These are phyloP conservation scores for Escallonia herrerae DNA, from an alignment of 129 eudicot species.

Conservation along the genomic window DNA sequence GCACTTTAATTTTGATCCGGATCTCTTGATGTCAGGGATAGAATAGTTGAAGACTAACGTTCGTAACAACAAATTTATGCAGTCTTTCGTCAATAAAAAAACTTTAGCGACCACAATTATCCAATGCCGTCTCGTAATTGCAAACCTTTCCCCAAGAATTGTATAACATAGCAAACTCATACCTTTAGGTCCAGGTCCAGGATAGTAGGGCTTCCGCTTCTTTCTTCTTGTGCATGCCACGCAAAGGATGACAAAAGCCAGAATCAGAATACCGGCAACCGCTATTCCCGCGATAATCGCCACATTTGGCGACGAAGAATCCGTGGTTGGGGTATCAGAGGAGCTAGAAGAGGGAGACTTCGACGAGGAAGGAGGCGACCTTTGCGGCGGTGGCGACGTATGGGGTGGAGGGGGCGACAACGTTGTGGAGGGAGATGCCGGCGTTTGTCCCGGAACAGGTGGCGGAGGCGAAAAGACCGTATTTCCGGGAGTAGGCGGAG, in stretches of 20 bases:
- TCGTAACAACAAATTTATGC: no score
- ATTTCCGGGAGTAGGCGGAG: conserved; percentile 13
- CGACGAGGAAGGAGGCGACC: conserved; percentile 24
- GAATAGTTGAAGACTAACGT: no score
- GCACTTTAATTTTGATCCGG: background rate
- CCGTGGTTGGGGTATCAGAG: conserved; percentile 4
- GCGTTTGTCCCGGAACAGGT: conserved; percentile 4
- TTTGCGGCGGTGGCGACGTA: conserved; percentile 11
- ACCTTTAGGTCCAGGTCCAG: conserved; percentile 28
- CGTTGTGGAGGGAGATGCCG: conserved; percentile 3
- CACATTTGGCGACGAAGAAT: background rate
- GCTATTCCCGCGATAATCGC: conserved; percentile 33
- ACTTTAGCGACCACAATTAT: no score
- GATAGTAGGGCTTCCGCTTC: conserved; percentile 36
- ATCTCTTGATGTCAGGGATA: background rate
- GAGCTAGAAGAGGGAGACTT: conserved; percentile 23
- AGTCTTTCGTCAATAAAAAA: no score
- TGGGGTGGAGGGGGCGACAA: conserved; percentile 18
- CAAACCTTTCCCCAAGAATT: no score
- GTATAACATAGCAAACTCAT: background rate
- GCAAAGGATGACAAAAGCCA: conserved; percentile 29
- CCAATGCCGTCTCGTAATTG: no score
- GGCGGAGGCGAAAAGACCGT: conserved; percentile 17
- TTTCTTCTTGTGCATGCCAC: conserved; percentile 33
- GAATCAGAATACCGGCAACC: conserved; percentile 21